A percentile compares a stretch with the other conserved stretches of the same genome.
These are phyloP conservation scores for Nematodospora valgi DNA, from an alignment of 805 yeast genomes.

Conservation along the genomic window DNA sequence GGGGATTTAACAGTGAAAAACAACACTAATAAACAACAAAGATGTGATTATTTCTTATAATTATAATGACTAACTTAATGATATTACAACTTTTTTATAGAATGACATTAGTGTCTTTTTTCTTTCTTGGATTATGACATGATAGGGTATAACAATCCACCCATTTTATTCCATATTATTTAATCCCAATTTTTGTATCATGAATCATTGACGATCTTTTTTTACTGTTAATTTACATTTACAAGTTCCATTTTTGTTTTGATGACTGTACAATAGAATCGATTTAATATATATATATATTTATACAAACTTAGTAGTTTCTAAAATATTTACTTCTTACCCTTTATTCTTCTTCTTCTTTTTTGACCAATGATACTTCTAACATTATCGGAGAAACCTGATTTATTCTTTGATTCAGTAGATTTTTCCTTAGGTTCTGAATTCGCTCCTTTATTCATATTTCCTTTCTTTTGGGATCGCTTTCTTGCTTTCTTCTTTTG, in stretches of 20 bases:
- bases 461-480: conserved; percentile 39
- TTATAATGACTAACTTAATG: neutral
- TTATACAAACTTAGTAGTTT: neutral
- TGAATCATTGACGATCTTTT: too few relatives aligned
- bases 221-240: too few relatives aligned
- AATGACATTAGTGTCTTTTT: too few relatives aligned
- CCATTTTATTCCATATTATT: too few relatives aligned
- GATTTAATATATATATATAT: neutral
- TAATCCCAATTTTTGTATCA: too few relatives aligned
- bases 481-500: conserved; percentile 22
- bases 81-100: neutral
- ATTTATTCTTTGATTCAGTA: conserved; percentile 17
- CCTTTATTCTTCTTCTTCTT: conserved; percentile 63
- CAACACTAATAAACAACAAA: conserved; percentile 38
- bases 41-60: conserved; percentile 44
- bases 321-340: conserved; percentile 19
- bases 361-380: conserved; percentile 66
- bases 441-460: conserved; percentile 37
- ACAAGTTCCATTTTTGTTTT: neutral
- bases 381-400: conserved; percentile 50
- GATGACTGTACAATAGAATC: conserved; percentile 4
- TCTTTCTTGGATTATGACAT: neutral
- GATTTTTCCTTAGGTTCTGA: conserved; percentile 15
- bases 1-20: conserved; percentile 48
- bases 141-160: too few relatives aligned